These are phyloP conservation scores for Manihot esculenta DNA, from an alignment of 441 rosid species.

Conservation along the genomic window DNA sequence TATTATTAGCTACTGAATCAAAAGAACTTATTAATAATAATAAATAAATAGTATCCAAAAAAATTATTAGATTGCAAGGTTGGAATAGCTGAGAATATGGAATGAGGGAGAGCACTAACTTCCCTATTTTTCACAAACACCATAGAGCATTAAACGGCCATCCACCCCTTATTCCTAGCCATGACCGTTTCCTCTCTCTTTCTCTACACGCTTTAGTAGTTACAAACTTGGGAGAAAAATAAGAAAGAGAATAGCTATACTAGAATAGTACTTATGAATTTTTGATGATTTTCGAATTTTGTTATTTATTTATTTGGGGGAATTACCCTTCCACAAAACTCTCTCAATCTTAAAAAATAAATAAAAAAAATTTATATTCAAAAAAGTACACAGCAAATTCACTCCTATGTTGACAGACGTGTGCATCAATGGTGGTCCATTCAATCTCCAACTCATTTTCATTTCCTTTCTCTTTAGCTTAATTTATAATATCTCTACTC, in stretches of 20 bases:
- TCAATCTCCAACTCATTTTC: constrained; percentile 2
- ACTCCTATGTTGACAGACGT: not conserved
- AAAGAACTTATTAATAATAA: too few species aligned
- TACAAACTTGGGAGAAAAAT: not conserved
- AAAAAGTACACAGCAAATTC: not conserved
- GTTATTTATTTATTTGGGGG: constrained; percentile 8
- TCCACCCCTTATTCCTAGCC: constrained; percentile 30
- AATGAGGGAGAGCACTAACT: constrained; percentile 5
- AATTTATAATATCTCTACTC: not conserved
- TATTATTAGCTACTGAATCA: too few species aligned
- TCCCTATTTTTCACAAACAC: constrained; percentile 10
- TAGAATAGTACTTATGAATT: not conserved
- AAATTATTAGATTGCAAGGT: not conserved
- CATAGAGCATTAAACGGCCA: constrained; percentile 30
- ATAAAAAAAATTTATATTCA: not conserved
- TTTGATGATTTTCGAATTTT: not conserved
- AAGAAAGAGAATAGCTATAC: not conserved
- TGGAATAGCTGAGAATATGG: not conserved
- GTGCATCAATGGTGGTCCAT: constrained; percentile 5
- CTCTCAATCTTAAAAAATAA: constrained; percentile 24
- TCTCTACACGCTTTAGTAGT: not conserved
- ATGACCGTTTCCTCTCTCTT: constrained; percentile 29
- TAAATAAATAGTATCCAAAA: too few species aligned
- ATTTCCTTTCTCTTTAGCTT: not conserved
- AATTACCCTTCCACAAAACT: constrained; percentile 27